Percentiles rank a stretch among this genome's conserved stretches.
Conservation (phyloP, 1,284 basidiomycete genomes). For the Ceratobasidium sp. region DNA sequence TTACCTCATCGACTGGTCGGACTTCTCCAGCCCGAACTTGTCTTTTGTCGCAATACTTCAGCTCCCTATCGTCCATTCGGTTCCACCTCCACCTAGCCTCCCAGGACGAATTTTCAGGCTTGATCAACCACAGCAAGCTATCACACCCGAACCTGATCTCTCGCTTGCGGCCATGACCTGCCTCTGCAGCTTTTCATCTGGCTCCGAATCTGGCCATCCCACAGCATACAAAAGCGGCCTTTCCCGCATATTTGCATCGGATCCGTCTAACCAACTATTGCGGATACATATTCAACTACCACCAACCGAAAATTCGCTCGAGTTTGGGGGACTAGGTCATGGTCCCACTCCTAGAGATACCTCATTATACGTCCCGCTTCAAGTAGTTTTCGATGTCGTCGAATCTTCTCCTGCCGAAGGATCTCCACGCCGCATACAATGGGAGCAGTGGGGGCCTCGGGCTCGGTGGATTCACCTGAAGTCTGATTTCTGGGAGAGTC, state of each 20-base stretch:
- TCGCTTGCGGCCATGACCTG: background rate
- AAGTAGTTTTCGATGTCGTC: background rate
- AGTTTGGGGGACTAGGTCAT: background rate
- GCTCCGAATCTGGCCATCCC: background rate
- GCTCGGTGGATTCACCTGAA: background rate
- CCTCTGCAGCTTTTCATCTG: background rate
- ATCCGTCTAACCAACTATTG: background rate
- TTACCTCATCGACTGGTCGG: slow-evolving; percentile 5
- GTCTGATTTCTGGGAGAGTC: background rate
- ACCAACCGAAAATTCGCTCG: background rate
- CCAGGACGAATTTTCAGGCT: background rate
- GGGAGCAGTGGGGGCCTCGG: background rate
- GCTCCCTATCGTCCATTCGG: background rate
- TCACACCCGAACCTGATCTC: background rate
- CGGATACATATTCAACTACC: background rate
- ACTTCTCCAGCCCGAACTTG: background rate
- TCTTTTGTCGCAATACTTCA: background rate
- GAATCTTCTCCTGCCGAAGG: background rate
- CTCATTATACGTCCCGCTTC: background rate
- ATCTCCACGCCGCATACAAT: background rate
- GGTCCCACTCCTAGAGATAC: background rate
- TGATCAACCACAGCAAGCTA: background rate
- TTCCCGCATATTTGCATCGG: background rate
- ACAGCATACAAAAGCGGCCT: background rate
- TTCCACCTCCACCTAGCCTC: background rate